Conservation (phyloP, 306 rosid species). For the Quercus glauca region DNA sequence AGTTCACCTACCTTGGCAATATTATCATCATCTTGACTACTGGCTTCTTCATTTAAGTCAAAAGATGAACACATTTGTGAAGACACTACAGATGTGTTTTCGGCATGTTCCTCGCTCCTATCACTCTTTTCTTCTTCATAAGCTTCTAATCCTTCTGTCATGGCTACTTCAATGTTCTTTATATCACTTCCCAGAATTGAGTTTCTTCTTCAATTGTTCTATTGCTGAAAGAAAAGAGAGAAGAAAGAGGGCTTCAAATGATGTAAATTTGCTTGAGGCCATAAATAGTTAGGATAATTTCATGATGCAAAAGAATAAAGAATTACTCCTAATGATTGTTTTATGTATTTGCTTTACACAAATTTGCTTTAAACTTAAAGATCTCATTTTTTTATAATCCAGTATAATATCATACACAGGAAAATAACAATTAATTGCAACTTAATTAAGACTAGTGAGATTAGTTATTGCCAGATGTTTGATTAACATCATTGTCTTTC, state of each 20-base stretch:
- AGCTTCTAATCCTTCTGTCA: slow-evolving; percentile 33
- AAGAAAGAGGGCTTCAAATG: neutral
- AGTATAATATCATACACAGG: neutral
- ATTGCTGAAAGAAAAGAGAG: neutral
- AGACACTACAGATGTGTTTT: slow-evolving; percentile 34
- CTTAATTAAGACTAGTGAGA: too few relatives aligned
- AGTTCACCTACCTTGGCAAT: neutral
- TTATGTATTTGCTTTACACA: too few relatives aligned
- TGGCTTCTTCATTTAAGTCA: slow-evolving; percentile 67
- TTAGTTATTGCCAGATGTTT: too few relatives aligned
- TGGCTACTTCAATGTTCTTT: slow-evolving; percentile 14
- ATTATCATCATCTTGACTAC: slow-evolving; percentile 21
- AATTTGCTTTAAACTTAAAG: neutral
- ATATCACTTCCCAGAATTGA: slow-evolving; percentile 12
- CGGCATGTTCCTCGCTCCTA: slow-evolving; percentile 20
- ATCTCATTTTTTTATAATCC: neutral
- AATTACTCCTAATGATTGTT: neutral
- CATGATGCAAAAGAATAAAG: neutral
- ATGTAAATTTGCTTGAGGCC: neutral
- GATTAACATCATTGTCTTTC: too few relatives aligned
- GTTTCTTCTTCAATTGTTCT: too few relatives aligned
- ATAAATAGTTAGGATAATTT: neutral
- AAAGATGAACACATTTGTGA: slow-evolving; percentile 52
- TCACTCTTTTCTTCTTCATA: slow-evolving; percentile 24
- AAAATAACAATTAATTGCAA: neutral